Evolutionary conservation across 164 flowering plant genomes (phyloP), one percentile per base, ranked within the genome.

Genomic region (Hamamelis virginiana): DNA sequence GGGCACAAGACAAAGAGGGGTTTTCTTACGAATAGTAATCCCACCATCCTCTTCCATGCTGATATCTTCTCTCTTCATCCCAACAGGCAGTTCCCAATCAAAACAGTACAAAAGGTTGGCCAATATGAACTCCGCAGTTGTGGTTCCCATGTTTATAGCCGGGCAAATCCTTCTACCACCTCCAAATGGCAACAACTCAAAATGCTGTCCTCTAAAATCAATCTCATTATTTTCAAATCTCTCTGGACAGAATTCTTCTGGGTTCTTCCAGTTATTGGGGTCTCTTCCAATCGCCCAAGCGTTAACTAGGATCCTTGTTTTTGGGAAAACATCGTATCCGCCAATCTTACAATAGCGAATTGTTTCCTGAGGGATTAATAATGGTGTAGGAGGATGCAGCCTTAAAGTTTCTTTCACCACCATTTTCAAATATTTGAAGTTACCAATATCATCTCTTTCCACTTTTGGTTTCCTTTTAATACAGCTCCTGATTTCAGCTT

Each of bases 241-340:
- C 19, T 64, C 67, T 26, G 67, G 67, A 10, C 16, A 47, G 26
- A 64, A 64, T 23, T 47, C 57, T 0, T 46, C 41, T 15, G 67
- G 67, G 23, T 64, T n/a, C 4, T 22, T 44, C 66, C 66, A 63
- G 19, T 5, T 63, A 19, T 46, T 47, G 26, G 66, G 66, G 55
- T 63, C 66, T 16, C 53, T 63, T 14, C 66, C 55, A 15, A 63
- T 63, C 8, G 66, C 55, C 18, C 23, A 63, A 3, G 55, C 53
- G 21, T 63, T 63, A 1, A 63, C 33, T 4, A 45, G 38, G 11
- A 63, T 23, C 26, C 53, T 47, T 12, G 66, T 63, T 23, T 46
- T 15, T 0, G 66, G 66, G 33, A 12, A 25, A 25, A 63, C 6
- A 15, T 63, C 53, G 53, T 46, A 63, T 13, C 16, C 53, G 9